Conservation (phyloP, 306 rosid genomes). For the Malus fusca region DNA sequence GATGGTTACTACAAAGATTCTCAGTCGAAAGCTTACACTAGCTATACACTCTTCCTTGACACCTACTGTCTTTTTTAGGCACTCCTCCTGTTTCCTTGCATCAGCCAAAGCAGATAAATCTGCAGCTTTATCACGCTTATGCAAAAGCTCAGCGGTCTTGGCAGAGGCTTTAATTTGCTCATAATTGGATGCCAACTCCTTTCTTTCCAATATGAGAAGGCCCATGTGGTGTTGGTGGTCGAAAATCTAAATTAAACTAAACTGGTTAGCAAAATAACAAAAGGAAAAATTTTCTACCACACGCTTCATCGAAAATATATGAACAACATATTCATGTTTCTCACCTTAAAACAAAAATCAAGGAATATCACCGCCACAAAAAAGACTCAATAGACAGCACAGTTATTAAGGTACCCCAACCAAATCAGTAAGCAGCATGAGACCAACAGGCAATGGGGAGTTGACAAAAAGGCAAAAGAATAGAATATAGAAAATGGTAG, state of each 20-base stretch:
- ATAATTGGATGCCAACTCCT: slow-evolving; percentile 50
- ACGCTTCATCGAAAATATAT: not conserved
- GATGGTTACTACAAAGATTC: not conserved
- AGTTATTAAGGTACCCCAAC: not conserved
- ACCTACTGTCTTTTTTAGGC: slow-evolving; percentile 59
- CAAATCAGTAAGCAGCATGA: not conserved
- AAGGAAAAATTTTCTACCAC: not conserved
- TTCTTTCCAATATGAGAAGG: slow-evolving; percentile 81
- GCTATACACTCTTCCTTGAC: slow-evolving; percentile 90
- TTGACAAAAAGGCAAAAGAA: not conserved
- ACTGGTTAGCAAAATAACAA: slow-evolving; percentile 5
- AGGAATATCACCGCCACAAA: not conserved
- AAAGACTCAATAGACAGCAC: not conserved
- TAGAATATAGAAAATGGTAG: not conserved
- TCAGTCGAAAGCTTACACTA: slow-evolving; percentile 59
- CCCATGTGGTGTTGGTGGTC: slow-evolving; percentile 98
- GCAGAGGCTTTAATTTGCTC: slow-evolving; percentile 53
- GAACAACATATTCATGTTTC: not conserved
- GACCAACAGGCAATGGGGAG: not conserved
- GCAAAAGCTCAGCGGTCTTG: slow-evolving; percentile 54
- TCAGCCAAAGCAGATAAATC: slow-evolving; percentile 55
- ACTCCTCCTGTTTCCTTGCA: slow-evolving; percentile 75
- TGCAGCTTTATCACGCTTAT: slow-evolving; percentile 59
- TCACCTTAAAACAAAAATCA: not conserved
- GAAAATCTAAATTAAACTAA: slow-evolving; percentile 43